phyloP scores from a whole-genome alignment of 2,329 filamentous ascomycete genomes.

The Aspergillus pseudoterreus region DNA sequence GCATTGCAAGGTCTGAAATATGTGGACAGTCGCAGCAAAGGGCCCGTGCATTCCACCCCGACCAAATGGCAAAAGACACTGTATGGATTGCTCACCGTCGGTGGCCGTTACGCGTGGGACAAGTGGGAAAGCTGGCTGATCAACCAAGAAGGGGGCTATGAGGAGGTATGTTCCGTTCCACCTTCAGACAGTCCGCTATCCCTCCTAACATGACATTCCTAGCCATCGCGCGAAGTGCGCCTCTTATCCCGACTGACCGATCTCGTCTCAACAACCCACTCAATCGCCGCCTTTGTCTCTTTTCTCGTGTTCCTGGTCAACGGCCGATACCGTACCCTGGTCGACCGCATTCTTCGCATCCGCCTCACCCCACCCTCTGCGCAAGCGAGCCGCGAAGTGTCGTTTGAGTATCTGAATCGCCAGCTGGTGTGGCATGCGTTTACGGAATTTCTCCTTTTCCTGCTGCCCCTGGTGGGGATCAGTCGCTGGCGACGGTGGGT shows the following conservation, averaged over 20 bases:
- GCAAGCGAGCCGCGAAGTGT: constrained; percentile 85
- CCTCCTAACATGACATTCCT: constrained; percentile 13
- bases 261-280: constrained; percentile 68
- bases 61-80: constrained; percentile 77
- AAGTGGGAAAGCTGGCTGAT: constrained; percentile 88
- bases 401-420: constrained; percentile 94
- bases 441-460: constrained; percentile 95
- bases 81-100: constrained; percentile 81
- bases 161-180: constrained; percentile 41
- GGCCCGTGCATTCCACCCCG: constrained; percentile 63
- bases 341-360: constrained; percentile 80
- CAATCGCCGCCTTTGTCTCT: constrained; percentile 74
- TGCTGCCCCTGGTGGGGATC: constrained; percentile 94
- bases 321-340: constrained; percentile 83
- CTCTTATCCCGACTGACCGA: constrained; percentile 67
- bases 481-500: constrained; percentile 89
- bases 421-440: constrained; percentile 99
- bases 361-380: constrained; percentile 79
- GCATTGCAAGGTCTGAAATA: constrained; percentile 88
- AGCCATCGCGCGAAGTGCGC: constrained; percentile 49
- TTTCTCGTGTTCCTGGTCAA: constrained; percentile 90
- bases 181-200: neutral
- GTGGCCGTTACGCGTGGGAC: constrained; percentile 83
- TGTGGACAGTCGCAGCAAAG: constrained; percentile 70
- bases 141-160: constrained; percentile 70